Evolutionary conservation across 768 basidiomycete species (phyloP).

Genomic region (Calocera cornea): DNA sequence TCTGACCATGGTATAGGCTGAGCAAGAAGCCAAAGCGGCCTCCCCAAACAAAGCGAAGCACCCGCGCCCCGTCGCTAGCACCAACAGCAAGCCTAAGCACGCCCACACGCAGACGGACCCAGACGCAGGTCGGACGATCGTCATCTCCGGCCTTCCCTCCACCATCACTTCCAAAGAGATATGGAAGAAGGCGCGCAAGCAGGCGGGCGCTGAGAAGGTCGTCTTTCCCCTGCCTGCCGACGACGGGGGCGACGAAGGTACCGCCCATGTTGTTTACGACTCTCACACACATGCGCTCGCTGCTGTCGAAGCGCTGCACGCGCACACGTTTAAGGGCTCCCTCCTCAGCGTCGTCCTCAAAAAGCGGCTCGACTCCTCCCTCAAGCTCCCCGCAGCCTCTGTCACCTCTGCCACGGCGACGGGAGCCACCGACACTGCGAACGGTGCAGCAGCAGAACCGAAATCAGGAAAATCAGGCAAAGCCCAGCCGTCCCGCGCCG

Average conservation of each 20-base stretch:
- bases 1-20: background rate
- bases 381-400: conserved; percentile 31
- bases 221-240: conserved; percentile 46
- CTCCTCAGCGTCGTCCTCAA: conserved; percentile 79
- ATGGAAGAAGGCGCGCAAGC: conserved; percentile 82
- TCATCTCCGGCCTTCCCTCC: conserved; percentile 58
- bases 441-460: no score
- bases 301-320: conserved; percentile 70
- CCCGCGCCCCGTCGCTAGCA: conserved; percentile 3
- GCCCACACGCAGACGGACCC: conserved; percentile 36
- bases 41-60: conserved; percentile 3
- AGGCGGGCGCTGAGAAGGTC: conserved; percentile 58
- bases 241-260: conserved; percentile 28
- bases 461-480: no score
- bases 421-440: no score
- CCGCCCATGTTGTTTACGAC: conserved; percentile 62
- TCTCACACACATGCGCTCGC: conserved; percentile 53
- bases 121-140: conserved; percentile 67
- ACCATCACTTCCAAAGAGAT: conserved; percentile 46
- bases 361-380: conserved; percentile 60
- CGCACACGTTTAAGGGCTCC: conserved; percentile 81
- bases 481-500: conserved; percentile 59
- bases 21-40: conserved; percentile 9
- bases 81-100: conserved; percentile 5
- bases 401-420: conserved; percentile 16